Evolutionary conservation across 495 filamentous ascomycete species (phyloP).

Genomic region (Saxophila tyrrhenica): DNA sequence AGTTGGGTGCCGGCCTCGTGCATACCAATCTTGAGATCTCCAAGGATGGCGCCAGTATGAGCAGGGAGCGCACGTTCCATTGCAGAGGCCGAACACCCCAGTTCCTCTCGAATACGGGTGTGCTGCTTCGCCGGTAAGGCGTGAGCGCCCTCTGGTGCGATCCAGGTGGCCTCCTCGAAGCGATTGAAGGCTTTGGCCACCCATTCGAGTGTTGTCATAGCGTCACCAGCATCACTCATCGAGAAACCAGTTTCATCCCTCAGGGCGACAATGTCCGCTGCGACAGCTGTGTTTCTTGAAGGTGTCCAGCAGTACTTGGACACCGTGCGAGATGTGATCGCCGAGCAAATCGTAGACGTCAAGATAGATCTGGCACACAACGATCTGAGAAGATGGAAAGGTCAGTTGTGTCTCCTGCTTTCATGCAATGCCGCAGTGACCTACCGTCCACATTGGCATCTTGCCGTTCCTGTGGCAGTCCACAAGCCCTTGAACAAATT

Average conservation of each 20-base stretch:
- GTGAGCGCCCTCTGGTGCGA: neutral
- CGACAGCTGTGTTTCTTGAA: neutral
- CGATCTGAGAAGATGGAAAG: neutral
- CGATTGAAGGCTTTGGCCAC: neutral
- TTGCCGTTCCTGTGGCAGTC: neutral
- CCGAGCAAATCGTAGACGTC: slow-evolving; percentile 1
- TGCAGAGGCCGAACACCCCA: neutral
- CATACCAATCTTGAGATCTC: slow-evolving; percentile 3
- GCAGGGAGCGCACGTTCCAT: slow-evolving; percentile 1
- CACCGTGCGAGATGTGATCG: neutral
- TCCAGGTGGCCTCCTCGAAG: neutral
- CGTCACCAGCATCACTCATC: neutral
- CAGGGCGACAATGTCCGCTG: neutral
- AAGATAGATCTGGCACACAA: slow-evolving; percentile 2
- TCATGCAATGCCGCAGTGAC: too few species aligned
- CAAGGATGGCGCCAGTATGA: slow-evolving; percentile 1
- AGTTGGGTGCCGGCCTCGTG: neutral
- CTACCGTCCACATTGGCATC: neutral
- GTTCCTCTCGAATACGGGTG: neutral
- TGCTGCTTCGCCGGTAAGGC: neutral
- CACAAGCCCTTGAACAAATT: slow-evolving; percentile 4
- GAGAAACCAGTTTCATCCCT: neutral
- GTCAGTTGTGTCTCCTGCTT: too few species aligned
- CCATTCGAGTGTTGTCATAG: neutral
- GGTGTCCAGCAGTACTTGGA: neutral